Base-by-base conservation (phyloP, 2,329 filamentous ascomycete genomes). In the Pseudopithomyces maydicus region DNA sequence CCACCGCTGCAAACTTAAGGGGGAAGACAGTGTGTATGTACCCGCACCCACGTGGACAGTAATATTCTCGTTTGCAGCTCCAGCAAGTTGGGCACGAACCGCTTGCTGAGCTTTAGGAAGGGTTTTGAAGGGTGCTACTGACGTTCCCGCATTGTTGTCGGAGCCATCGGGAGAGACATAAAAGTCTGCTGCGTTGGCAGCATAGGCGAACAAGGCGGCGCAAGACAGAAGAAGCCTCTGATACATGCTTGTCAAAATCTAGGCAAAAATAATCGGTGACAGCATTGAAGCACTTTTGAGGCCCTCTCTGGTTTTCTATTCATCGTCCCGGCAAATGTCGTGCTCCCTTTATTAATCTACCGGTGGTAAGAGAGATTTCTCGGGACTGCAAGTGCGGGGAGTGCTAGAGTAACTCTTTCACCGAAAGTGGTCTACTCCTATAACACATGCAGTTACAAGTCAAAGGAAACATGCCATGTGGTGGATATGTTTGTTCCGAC, bases 91-190 rank as follows among this genome's bases (percentile, higher is more conserved):
- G 22, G 33, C 48, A 15, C 59, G 51, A 33, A 62, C 56, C 41
- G 52, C 51, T 52, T 59, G 51, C 32, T 62, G 59, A 14, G 56
- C 56, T 36, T 55, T 59, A 12, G 51, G 32, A 12, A 62, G 51
- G 2, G 54, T 62, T 22, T 54, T 35, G 49, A 59, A 55, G 14
- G 46, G 33, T 12, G 45, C 22, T 36, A 32, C 42, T 32, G 43
- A 47, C n/a, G 52, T 54, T 17, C 52, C 52, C 2, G 42, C 26
- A 29, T 47, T 47, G 20, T 48, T 48, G 32, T 54, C 52, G 10
- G 52, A 54, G 20, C 52, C 52, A 41, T 23, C 47, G 10, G 43
- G 42, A 7, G 52, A 32, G 23, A 54, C 42, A 20, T 47, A 54
- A 20, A 54, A 54, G 43, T 54, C 52, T 7, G 38, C 52, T 19